A percentile compares a stretch with the other conserved stretches of the same genome.
Conservation (phyloP, 495 filamentous ascomycete species). For the Amorphotheca resinae region DNA sequence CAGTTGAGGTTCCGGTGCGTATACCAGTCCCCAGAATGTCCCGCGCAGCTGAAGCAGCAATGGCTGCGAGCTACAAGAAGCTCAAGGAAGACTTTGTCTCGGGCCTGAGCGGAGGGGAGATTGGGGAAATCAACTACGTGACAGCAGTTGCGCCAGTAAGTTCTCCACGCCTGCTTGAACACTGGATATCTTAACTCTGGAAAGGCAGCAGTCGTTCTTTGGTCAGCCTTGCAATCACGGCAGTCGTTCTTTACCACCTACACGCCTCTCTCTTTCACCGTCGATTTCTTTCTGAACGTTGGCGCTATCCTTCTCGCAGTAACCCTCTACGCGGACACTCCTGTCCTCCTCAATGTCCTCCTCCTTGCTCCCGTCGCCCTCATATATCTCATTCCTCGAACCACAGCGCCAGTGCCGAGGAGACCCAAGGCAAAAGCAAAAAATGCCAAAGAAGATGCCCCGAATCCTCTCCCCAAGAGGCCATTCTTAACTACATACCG, state of each 20-base stretch:
- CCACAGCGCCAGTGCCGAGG: slow-evolving; percentile 16
- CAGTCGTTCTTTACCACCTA: slow-evolving; percentile 73
- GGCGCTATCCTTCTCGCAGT: slow-evolving; percentile 67
- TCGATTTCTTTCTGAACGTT: slow-evolving; percentile 83
- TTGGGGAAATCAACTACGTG: slow-evolving; percentile 77
- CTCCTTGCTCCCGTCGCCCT: slow-evolving; percentile 45
- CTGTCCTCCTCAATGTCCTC: slow-evolving; percentile 63
- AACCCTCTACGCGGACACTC: slow-evolving; percentile 70
- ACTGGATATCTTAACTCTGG: slow-evolving; percentile 7
- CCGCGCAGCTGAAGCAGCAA: slow-evolving; percentile 17
- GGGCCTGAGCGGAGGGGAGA: slow-evolving; percentile 70
- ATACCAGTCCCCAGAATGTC: slow-evolving; percentile 12
- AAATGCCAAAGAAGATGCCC: slow-evolving; percentile 21
- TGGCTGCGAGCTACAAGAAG: slow-evolving; percentile 57
- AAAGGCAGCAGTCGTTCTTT: slow-evolving; percentile 69
- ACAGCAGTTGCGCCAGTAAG: slow-evolving; percentile 75
- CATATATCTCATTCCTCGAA: slow-evolving; percentile 26
- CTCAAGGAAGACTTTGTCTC: slow-evolving; percentile 94
- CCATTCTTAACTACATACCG: slow-evolving; percentile 88
- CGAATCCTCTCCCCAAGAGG: slow-evolving; percentile 58
- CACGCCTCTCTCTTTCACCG: slow-evolving; percentile 47
- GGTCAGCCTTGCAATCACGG: slow-evolving; percentile 83
- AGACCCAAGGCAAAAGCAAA: slow-evolving; percentile 39
- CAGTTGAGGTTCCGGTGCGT: neutral
- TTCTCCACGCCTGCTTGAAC: neutral